These are phyloP conservation scores for Eucalyptus melliodora DNA, from an alignment of 345 rosid genomes.

Conservation along the genomic window DNA sequence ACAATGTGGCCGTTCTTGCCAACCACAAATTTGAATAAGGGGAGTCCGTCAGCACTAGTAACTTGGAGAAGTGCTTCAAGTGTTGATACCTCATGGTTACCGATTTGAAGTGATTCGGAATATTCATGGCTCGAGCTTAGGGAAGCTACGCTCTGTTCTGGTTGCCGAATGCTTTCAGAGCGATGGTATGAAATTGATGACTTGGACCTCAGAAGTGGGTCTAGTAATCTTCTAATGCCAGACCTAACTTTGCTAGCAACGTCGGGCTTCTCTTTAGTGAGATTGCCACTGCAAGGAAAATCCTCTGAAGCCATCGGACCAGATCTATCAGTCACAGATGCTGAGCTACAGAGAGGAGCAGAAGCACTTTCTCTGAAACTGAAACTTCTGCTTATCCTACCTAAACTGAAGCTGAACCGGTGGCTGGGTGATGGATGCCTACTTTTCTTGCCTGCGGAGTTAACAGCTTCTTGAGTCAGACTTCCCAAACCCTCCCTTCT, in stretches of 20 bases:
- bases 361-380: slow-evolving; percentile 56
- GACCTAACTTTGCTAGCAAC: slow-evolving; percentile 29
- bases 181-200: slow-evolving; percentile 4
- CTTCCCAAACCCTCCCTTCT: slow-evolving; percentile 14
- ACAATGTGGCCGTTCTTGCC: slow-evolving; percentile 45
- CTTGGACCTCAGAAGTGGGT: slow-evolving; percentile 55
- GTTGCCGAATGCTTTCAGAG: slow-evolving; percentile 23
- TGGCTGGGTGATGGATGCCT: slow-evolving; percentile 47
- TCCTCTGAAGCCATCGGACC: slow-evolving; percentile 36
- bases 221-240: slow-evolving; percentile 64
- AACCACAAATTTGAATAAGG: slow-evolving; percentile 55
- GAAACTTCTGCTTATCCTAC: slow-evolving; percentile 64
- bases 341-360: slow-evolving; percentile 27
- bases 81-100: slow-evolving; percentile 4
- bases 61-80: slow-evolving; percentile 53
- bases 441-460: slow-evolving; percentile 20
- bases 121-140: background rate
- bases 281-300: slow-evolving; percentile 10
- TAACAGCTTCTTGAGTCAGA: slow-evolving; percentile 27
- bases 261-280: slow-evolving; percentile 24
- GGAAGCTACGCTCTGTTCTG: background rate
- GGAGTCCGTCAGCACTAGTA: slow-evolving; percentile 47
- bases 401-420: slow-evolving; percentile 74
- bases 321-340: slow-evolving; percentile 34
- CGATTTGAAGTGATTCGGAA: background rate